These are phyloP conservation scores for Austroboletus festivus DNA, from an alignment of 768 basidiomycete genomes.

Conservation along the genomic window DNA sequence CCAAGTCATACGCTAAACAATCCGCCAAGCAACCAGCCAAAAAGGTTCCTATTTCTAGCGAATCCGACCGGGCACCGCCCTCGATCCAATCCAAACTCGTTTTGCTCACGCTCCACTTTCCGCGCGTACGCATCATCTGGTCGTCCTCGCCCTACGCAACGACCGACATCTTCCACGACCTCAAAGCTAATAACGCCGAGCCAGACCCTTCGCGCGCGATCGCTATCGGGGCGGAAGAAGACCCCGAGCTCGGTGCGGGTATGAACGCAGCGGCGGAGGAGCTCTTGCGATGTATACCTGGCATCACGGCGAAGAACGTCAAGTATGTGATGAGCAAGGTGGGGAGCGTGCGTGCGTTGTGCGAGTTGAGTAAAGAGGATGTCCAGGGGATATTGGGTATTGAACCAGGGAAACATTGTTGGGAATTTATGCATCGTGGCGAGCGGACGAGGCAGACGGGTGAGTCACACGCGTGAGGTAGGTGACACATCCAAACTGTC, in stretches of 20 bases:
- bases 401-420: conserved; percentile 78
- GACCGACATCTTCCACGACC: conserved; percentile 87
- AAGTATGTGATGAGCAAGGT: conserved; percentile 82
- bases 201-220: conserved; percentile 79
- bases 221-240: conserved; percentile 76
- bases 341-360: conserved; percentile 72
- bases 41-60: conserved; percentile 29
- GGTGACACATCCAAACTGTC: too few relatives aligned
- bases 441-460: conserved; percentile 31
- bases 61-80: conserved; percentile 38
- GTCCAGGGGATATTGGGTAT: conserved; percentile 76
- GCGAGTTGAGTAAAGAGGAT: conserved; percentile 53
- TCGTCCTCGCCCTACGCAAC: conserved; percentile 93
- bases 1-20: conserved; percentile 66
- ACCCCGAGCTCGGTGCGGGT: conserved; percentile 60
- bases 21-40: conserved; percentile 56
- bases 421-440: conserved; percentile 78
- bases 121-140: conserved; percentile 93
- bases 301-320: conserved; percentile 80
- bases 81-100: conserved; percentile 90
- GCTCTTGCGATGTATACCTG: conserved; percentile 76
- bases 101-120: conserved; percentile 85
- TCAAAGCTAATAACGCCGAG: conserved; percentile 76
- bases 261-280: conserved; percentile 80
- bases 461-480: conserved; percentile 1